Evolutionary conservation across 345 rosid species (phyloP).

Genomic region (Erysimum cheiranthoides): DNA sequence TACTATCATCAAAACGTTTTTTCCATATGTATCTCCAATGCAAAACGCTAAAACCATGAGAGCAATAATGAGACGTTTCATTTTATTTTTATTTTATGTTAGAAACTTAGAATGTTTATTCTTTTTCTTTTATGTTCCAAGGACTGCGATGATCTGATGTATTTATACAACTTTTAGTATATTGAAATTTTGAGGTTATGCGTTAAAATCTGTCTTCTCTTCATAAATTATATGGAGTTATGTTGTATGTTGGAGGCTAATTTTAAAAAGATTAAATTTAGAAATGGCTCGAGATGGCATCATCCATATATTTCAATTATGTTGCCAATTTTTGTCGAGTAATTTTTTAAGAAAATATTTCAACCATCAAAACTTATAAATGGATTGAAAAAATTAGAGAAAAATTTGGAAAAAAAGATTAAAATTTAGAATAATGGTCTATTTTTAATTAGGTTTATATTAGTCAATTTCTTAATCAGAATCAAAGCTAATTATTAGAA

Average conservation of each 20-base stretch:
- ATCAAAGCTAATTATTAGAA: not conserved
- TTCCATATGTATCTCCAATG: slow-evolving; percentile 19
- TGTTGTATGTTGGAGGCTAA: slow-evolving; percentile 4
- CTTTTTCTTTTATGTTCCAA: not conserved
- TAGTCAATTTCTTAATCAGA: no score
- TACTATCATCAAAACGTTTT: slow-evolving; percentile 22
- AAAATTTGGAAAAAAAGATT: no score
- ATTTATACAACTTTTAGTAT: slow-evolving; percentile 1
- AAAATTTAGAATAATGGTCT: not conserved
- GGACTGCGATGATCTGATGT: not conserved
- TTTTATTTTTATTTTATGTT: not conserved
- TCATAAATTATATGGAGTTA: slow-evolving; percentile 5
- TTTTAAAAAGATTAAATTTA: slow-evolving; percentile 10
- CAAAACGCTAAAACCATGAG: slow-evolving; percentile 31
- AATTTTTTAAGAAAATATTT: not conserved
- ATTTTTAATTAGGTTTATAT: no score
- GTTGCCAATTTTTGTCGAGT: not conserved
- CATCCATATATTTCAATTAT: not conserved
- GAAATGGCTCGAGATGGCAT: not conserved
- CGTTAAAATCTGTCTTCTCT: slow-evolving; percentile 29
- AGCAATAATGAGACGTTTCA: slow-evolving; percentile 20
- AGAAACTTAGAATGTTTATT: not conserved
- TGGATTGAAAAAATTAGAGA: not conserved
- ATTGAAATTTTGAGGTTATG: slow-evolving; percentile 17
- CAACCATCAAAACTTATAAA: not conserved